phyloP scores from a whole-genome alignment of 164 flowering plant genomes.

The Berberis vulgaris region DNA sequence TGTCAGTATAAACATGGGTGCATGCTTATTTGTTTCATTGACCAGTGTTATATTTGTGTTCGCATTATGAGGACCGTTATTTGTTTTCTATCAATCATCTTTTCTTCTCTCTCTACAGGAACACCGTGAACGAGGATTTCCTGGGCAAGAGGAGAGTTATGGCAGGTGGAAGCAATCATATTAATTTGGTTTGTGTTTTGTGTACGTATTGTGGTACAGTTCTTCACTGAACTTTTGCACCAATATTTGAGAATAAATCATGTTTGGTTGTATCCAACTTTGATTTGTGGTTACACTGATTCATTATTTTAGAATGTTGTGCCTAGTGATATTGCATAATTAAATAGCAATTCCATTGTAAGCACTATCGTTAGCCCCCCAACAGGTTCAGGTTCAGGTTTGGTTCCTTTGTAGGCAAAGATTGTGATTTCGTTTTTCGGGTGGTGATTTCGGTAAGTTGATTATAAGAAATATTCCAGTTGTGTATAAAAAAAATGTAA shows the following conservation, averaged over 20 bases:
- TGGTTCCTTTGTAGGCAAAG: no score
- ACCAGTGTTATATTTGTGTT: background rate
- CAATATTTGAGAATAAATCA: background rate
- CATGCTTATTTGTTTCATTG: background rate
- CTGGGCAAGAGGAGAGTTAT: conserved; percentile 4
- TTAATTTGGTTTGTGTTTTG: background rate
- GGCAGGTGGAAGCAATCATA: conserved; percentile 14
- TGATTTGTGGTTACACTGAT: background rate
- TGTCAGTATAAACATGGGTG: no score
- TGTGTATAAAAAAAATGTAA: no score
- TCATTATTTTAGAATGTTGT: no score
- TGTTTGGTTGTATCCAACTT: background rate
- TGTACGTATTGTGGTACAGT: background rate
- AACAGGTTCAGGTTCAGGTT: no score
- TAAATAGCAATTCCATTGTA: no score
- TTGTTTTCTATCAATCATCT: background rate
- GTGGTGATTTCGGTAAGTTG: no score
- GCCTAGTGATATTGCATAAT: no score
- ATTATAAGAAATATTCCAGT: no score
- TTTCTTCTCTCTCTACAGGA: background rate
- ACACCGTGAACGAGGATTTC: background rate
- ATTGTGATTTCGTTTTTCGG: no score
- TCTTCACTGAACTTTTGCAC: background rate
- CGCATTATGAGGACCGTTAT: background rate
- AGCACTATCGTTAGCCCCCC: no score